These are phyloP conservation scores for Phytophthora citrophthora DNA, from an alignment of 352 stramenopile genomes.

Conservation along the genomic window DNA sequence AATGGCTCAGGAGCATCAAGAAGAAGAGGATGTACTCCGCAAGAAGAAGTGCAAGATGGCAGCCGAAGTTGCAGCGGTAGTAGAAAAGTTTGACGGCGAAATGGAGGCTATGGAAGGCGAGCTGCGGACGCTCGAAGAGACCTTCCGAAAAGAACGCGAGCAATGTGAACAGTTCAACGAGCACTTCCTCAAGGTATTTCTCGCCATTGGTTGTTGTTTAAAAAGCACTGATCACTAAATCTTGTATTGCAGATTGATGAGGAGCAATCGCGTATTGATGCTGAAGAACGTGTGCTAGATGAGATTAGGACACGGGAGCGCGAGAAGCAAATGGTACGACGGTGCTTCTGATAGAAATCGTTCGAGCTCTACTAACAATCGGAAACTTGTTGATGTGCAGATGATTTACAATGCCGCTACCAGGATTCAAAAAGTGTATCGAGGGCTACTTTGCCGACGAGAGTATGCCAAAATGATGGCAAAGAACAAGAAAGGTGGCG, in stretches of 20 bases:
- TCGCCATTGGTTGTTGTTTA: background rate
- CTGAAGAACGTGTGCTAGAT: conserved; percentile 77
- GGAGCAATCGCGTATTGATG: conserved; percentile 85
- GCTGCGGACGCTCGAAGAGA: conserved; percentile 50
- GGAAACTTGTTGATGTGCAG: conserved; percentile 24
- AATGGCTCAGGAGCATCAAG: conserved; percentile 83
- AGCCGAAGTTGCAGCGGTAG: conserved; percentile 65
- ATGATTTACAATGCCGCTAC: conserved; percentile 77
- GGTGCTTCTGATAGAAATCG: too few relatives aligned
- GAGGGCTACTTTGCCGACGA: conserved; percentile 63
- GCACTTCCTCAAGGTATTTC: conserved; percentile 78
- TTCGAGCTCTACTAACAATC: background rate
- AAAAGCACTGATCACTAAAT: background rate
- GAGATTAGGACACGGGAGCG: conserved; percentile 71
- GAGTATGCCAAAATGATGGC: conserved; percentile 78
- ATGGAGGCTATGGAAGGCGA: conserved; percentile 71
- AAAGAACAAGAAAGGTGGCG: conserved; percentile 86
- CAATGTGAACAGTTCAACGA: conserved; percentile 80
- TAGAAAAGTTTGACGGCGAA: conserved; percentile 83
- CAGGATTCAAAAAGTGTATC: conserved; percentile 85
- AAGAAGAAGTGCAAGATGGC: conserved; percentile 88
- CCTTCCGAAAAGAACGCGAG: conserved; percentile 53
- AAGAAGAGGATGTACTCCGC: conserved; percentile 78
- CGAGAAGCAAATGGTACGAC: conserved; percentile 74
- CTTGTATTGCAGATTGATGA: conserved; percentile 65